Evolutionary conservation across 2,329 filamentous ascomycete species (phyloP).

Genomic region (Calonectria hawksworthii): DNA sequence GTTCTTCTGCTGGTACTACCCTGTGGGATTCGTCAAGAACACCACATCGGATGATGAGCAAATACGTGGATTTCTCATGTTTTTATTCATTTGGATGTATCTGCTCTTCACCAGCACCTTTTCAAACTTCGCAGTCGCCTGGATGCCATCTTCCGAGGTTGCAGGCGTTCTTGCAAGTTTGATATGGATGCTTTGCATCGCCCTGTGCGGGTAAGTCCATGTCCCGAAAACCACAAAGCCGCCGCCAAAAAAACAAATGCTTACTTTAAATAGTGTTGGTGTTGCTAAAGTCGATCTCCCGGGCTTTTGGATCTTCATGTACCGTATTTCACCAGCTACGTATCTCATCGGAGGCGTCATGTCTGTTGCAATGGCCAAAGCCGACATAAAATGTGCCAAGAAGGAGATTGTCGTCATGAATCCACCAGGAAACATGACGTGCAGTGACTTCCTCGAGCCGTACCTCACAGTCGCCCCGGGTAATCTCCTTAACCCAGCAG

Average conservation of each 20-base stretch:
- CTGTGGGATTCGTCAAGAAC: slow-evolving; percentile 72
- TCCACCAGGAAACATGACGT: slow-evolving; percentile 66
- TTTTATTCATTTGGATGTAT: slow-evolving; percentile 73
- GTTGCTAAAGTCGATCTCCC: slow-evolving; percentile 70
- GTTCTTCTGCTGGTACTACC: slow-evolving; percentile 77
- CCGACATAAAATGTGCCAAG: slow-evolving; percentile 68
- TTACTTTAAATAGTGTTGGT: slow-evolving; percentile 62
- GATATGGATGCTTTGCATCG: slow-evolving; percentile 70
- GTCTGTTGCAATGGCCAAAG: slow-evolving; percentile 72
- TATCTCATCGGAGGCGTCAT: slow-evolving; percentile 78
- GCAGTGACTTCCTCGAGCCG: slow-evolving; percentile 63
- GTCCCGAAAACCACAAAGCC: slow-evolving; percentile 52
- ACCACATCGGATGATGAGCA: slow-evolving; percentile 59
- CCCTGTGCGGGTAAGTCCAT: slow-evolving; percentile 64
- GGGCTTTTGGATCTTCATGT: slow-evolving; percentile 82
- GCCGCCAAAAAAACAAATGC: not conserved
- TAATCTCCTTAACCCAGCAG: slow-evolving; percentile 47
- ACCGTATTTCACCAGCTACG: slow-evolving; percentile 78
- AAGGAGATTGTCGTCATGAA: slow-evolving; percentile 76
- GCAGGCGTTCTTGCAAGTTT: slow-evolving; percentile 74
- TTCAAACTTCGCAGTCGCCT: slow-evolving; percentile 72
- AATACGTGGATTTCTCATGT: slow-evolving; percentile 69
- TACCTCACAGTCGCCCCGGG: slow-evolving; percentile 62
- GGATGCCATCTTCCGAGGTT: slow-evolving; percentile 64
- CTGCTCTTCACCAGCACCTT: slow-evolving; percentile 76